Percentiles rank a stretch among this genome's conserved stretches.
Evolutionary conservation across 306 rosid genomes (phyloP).

Genomic region (Vigna mungo): DNA sequence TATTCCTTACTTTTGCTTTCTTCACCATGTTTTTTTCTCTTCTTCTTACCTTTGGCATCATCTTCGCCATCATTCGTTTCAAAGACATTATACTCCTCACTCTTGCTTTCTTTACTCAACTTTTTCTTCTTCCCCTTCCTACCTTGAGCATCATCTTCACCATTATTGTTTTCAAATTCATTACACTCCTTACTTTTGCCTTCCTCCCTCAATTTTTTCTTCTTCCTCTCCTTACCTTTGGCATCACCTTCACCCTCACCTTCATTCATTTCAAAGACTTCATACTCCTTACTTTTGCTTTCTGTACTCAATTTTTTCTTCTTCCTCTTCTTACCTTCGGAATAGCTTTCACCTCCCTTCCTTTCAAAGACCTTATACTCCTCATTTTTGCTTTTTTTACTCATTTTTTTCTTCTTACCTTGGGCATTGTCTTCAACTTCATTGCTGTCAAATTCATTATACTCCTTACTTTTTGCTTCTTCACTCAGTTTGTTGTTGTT

Average conservation of each 20-base stretch:
- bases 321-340: not conserved
- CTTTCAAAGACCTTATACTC: not conserved
- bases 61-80: not conserved
- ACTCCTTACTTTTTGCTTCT: slow-evolving; percentile 1
- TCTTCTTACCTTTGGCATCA: not conserved
- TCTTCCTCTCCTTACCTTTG: not conserved
- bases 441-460: not conserved
- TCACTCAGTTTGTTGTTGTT: not conserved
- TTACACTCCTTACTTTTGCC: not conserved
- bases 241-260: not conserved
- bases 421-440: not conserved
- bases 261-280: not conserved
- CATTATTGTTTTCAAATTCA: not conserved
- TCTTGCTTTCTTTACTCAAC: not conserved
- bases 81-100: not conserved
- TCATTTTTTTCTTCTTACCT: not conserved
- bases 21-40: not conserved
- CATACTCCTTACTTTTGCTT: not conserved
- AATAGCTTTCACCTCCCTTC: not conserved
- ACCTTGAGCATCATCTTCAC: not conserved
- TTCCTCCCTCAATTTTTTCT: not conserved
- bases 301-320: not conserved
- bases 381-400: not conserved
- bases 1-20: not conserved
- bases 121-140: not conserved